These are phyloP conservation scores for Silene conica DNA, from an alignment of 148 eudicot species.

Conservation along the genomic window DNA sequence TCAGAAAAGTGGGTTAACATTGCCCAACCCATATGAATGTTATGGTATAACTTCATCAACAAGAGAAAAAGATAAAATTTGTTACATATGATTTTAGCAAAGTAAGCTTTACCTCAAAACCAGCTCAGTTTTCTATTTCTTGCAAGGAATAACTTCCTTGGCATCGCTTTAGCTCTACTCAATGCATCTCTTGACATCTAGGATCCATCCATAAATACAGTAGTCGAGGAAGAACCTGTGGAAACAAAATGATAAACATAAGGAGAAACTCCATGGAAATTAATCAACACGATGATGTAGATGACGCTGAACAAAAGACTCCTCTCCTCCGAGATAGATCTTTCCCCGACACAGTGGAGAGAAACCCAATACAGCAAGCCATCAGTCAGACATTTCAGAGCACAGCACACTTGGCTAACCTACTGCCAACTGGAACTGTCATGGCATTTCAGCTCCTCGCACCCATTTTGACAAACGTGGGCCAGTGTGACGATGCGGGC, in stretches of 20 bases:
- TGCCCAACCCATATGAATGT: not conserved
- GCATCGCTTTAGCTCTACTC: conserved; percentile 36
- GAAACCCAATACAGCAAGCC: conserved; percentile 42
- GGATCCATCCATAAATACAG: not conserved
- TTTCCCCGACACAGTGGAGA: conserved; percentile 29
- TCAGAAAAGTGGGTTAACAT: not conserved
- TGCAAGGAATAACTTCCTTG: conserved; percentile 49
- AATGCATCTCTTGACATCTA: conserved; percentile 5
- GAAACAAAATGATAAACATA: not conserved
- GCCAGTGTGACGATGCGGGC: conserved; percentile 44
- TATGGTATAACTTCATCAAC: not conserved
- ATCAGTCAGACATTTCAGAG: conserved; percentile 55
- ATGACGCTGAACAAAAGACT: conserved; percentile 22
- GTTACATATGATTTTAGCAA: conserved; percentile 7
- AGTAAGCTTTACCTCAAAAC: conserved; percentile 18
- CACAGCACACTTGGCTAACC: conserved; percentile 67
- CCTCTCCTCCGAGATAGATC: conserved; percentile 42
- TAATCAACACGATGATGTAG: conserved; percentile 12
- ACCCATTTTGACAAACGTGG: conserved; percentile 61
- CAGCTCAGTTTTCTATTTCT: conserved; percentile 35
- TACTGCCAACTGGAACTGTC: conserved; percentile 63
- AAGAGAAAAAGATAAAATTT: not conserved
- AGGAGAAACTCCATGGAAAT: conserved; percentile 29
- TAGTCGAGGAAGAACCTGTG: not conserved
- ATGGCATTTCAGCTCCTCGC: conserved; percentile 66